Percentiles rank a stretch among this genome's conserved stretches.
These are phyloP conservation scores for Nicotiana tomentosiformis DNA, from an alignment of 257 asterid species.

Conservation along the genomic window DNA sequence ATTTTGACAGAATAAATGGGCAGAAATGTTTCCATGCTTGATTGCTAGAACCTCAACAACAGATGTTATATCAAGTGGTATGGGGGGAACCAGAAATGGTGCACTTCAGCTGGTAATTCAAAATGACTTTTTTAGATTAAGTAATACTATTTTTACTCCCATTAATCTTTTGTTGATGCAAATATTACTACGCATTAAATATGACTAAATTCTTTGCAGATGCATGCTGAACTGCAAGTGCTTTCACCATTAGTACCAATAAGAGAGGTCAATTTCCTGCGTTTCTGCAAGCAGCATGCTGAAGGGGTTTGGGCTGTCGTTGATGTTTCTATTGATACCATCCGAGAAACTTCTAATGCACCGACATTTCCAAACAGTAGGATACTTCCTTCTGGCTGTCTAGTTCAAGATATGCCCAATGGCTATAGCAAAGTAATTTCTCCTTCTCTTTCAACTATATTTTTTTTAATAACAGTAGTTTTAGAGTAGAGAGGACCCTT, in stretches of 20 bases:
- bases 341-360: constrained; percentile 41
- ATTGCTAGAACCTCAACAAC: constrained; percentile 43
- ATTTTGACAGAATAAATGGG: constrained; percentile 49
- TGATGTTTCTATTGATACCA: constrained; percentile 69
- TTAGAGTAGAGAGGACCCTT: accelerated
- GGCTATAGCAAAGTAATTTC: constrained; percentile 79
- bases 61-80: constrained; percentile 45
- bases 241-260: constrained; percentile 87
- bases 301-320: constrained; percentile 97
- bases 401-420: constrained; percentile 94
- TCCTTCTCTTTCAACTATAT: constrained; percentile 13
- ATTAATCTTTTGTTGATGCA: not conserved
- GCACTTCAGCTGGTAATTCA: constrained; percentile 70
- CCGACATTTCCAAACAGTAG: constrained; percentile 45
- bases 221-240: constrained; percentile 92
- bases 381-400: constrained; percentile 93
- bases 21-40: constrained; percentile 52
- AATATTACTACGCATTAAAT: not conserved
- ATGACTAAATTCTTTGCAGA: constrained; percentile 27
- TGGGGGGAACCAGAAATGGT: constrained; percentile 57
- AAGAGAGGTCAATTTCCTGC: constrained; percentile 79
- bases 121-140: not conserved
- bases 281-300: constrained; percentile 93
- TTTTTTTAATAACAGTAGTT: constrained; percentile 4
- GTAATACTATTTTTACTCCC: not conserved